A percentile compares a stretch with the other conserved stretches of the same genome.
Evolutionary conservation across 345 rosid species (phyloP).

Genomic region (Passiflora organensis): DNA sequence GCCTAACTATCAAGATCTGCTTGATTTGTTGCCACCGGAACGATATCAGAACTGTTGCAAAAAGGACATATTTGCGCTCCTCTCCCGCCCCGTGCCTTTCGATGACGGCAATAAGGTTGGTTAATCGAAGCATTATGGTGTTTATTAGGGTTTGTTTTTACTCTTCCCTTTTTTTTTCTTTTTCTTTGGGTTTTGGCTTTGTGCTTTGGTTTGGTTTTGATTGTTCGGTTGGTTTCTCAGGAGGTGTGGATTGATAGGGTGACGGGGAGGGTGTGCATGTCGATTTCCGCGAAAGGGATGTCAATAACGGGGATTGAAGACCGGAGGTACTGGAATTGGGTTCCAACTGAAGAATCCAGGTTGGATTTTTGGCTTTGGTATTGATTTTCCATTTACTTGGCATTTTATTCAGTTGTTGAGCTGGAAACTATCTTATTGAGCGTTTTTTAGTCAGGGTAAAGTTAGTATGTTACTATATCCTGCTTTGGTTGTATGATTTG

Average conservation of each 20-base stretch:
- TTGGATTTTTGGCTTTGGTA: conserved; percentile 16
- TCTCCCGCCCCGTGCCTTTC: conserved; percentile 68
- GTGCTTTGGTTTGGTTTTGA: conserved; percentile 2
- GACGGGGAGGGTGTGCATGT: conserved; percentile 81
- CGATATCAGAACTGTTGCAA: conserved; percentile 50
- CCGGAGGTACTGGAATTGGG: conserved; percentile 94
- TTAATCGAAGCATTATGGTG: background rate
- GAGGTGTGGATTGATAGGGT: conserved; percentile 90
- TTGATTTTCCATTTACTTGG: no score
- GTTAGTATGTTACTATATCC: no score
- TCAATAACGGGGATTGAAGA: conserved; percentile 92
- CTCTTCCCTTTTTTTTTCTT: background rate
- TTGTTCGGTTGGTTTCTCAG: conserved; percentile 33
- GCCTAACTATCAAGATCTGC: conserved; percentile 69
- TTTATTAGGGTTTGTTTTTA: background rate
- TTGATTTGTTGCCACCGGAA: conserved; percentile 76
- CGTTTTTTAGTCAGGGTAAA: no score
- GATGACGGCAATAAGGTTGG: conserved; percentile 70
- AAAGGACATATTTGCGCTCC: conserved; percentile 80
- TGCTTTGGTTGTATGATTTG: no score
- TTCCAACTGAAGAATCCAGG: conserved; percentile 94
- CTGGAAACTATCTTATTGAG: no score
- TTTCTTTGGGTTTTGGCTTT: background rate
- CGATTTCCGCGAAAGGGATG: conserved; percentile 83
- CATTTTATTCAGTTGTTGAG: no score